Evolutionary conservation across 2,329 filamentous ascomycete species (phyloP), one percentile per base, ranked within the genome.

Genomic region (Pseudogymnoascus verrucosus): DNA sequence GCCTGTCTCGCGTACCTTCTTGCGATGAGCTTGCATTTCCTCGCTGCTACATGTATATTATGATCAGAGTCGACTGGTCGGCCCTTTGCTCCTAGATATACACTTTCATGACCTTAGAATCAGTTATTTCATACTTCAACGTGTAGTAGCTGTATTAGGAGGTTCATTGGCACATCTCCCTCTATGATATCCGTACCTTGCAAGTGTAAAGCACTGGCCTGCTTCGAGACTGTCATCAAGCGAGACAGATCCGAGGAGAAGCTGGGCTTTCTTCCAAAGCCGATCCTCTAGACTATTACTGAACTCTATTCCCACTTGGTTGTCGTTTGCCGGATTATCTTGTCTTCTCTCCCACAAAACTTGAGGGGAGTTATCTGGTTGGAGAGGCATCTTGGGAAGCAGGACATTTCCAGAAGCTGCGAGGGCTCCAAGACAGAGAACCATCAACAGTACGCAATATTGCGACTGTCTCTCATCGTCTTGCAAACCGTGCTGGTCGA

Each of bases 151-250:
- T 47, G 21, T 23, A 12, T 26, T 26, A 5, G 11, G 42, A 26
- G 21, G 42, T 47, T 26, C 42, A 26, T 47, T 26, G 42, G 40
- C 4, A 44, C 19, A 11, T n/a, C 6, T 44, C 10, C 11, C 10
- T 47, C 19, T 47, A 47, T 47, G 21, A n/a, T 26, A 47, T 11
- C 61, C 68, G 31, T 28, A 72, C 71, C 71, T 71, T n/a, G 70
- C 69, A 8, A 73, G 63, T 69, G 72, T 72, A 3, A 65, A 66
- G 54, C 71, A 71, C 34, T 73, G 71, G 0, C 71, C 68, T 21
- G 71, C 63, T 11, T 64, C 63, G 1, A 73, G 10, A 1, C 69
- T 69, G 23, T 67, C 62, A 1, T 71, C 67, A 0, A 68, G 66
- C 0, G 69, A 68, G 0, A 69, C 57, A 4, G 63, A 66, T 2